These are phyloP conservation scores for Veloboletus limbatus DNA, from an alignment of 1,284 basidiomycete genomes.

Conservation along the genomic window DNA sequence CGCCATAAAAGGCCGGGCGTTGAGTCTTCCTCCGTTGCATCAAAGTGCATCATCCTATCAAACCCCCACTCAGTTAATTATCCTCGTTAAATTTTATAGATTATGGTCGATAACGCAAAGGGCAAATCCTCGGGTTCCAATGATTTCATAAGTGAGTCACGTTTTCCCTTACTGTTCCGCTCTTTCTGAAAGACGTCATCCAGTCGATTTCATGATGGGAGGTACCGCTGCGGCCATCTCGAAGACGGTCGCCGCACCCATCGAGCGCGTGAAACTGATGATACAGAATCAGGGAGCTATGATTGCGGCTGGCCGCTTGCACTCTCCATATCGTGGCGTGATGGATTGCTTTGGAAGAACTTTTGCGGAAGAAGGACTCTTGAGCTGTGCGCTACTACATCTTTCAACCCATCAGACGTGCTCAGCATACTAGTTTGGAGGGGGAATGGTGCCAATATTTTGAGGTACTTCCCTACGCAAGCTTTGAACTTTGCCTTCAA, in stretches of 20 bases:
- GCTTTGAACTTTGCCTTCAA: conserved; percentile 55
- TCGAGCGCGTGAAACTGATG: conserved; percentile 69
- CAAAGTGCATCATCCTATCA: background rate
- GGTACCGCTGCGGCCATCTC: conserved; percentile 55
- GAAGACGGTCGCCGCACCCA: conserved; percentile 71
- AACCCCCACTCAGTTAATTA: conserved; percentile 27
- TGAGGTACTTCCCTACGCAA: conserved; percentile 67
- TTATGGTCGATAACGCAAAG: conserved; percentile 14
- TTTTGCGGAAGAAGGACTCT: conserved; percentile 52
- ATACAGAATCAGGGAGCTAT: conserved; percentile 64
- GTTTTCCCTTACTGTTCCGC: background rate
- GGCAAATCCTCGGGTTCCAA: conserved; percentile 8
- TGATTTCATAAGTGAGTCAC: conserved; percentile 23
- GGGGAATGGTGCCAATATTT: conserved; percentile 61
- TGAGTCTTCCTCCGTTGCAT: background rate
- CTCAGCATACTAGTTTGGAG: conserved; percentile 47
- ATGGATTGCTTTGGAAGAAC: conserved; percentile 56
- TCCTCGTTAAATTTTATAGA: background rate
- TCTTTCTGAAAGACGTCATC: conserved; percentile 1
- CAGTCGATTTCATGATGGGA: conserved; percentile 51
- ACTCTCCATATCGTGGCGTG: conserved; percentile 59
- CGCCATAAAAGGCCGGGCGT: conserved; percentile 15
- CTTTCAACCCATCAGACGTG: background rate
- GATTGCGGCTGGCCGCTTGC: conserved; percentile 56
- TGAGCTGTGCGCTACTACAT: conserved; percentile 34